phyloP scores from a whole-genome alignment of 768 basidiomycete genomes.

The Termitomyces sp. region DNA sequence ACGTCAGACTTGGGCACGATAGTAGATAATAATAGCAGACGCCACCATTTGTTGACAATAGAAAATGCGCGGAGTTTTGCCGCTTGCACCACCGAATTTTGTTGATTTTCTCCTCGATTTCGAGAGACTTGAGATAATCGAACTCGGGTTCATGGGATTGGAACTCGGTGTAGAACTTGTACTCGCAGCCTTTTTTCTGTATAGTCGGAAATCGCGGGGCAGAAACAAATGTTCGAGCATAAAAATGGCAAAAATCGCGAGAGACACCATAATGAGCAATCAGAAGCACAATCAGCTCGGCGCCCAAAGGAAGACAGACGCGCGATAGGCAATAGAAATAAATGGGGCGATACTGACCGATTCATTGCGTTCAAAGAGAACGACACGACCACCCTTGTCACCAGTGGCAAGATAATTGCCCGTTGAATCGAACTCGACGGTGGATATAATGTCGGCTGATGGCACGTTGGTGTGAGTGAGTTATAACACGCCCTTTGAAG shows the following conservation, averaged over 20 bases:
- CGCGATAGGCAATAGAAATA: constrained; percentile 14
- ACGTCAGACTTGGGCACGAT: constrained; percentile 7
- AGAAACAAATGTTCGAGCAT: constrained; percentile 20
- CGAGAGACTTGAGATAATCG: constrained; percentile 98
- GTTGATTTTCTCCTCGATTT: constrained; percentile 99
- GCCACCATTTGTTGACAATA: constrained; percentile 94
- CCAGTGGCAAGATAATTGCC: constrained; percentile 99
- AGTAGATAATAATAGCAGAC: constrained; percentile 13
- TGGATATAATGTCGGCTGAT: constrained; percentile 99
- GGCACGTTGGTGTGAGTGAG: constrained; percentile 21
- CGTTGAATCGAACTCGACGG: constrained; percentile 99
- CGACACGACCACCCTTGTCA: constrained; percentile 98
- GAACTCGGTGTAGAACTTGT: constrained; percentile 99
- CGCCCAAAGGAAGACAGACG: constrained; percentile 18
- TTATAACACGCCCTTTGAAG: constrained; percentile 4
- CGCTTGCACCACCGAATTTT: constrained; percentile 99
- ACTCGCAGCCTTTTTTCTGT: constrained; percentile 99
- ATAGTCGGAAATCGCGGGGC: constrained; percentile 19
- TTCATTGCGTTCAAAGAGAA: constrained; percentile 98
- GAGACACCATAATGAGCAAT: constrained; percentile 22
- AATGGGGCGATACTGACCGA: constrained; percentile 50
- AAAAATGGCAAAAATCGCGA: constrained; percentile 10
- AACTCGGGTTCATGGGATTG: constrained; percentile 99
- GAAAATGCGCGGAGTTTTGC: constrained; percentile 95
- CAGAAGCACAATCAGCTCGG: constrained; percentile 32